These are phyloP conservation scores for Candida koratica DNA, from an alignment of 805 yeast genomes.

Conservation along the genomic window DNA sequence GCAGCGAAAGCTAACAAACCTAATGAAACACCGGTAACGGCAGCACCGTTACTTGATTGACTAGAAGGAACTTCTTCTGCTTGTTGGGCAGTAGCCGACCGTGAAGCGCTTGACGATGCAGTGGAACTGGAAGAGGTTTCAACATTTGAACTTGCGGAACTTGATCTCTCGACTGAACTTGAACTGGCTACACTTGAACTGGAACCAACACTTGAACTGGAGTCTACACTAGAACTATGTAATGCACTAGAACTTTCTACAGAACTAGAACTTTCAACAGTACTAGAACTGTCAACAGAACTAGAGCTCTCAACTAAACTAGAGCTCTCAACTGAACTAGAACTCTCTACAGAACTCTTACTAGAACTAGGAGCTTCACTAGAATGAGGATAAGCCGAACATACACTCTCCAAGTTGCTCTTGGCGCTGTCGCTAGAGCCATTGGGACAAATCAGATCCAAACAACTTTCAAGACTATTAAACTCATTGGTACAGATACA, in stretches of 20 bases:
- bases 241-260: conserved; percentile 9
- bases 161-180: neutral
- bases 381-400: conserved; percentile 42
- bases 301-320: conserved; percentile 18
- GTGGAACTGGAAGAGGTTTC: conserved; percentile 10
- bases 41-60: conserved; percentile 27
- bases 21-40: conserved; percentile 25
- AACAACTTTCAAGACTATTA: conserved; percentile 54
- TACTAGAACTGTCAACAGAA: conserved; percentile 12
- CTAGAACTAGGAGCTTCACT: conserved; percentile 24
- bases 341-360: conserved; percentile 17
- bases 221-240: conserved; percentile 18
- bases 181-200: conserved; percentile 14
- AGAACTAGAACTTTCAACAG: conserved; percentile 17
- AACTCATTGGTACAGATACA: conserved; percentile 67
- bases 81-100: conserved; percentile 14
- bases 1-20: conserved; percentile 42
- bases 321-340: conserved; percentile 26
- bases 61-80: conserved; percentile 18
- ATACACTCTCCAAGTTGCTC: conserved; percentile 51
- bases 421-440: conserved; percentile 57
- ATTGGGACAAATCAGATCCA: conserved; percentile 65
- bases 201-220: conserved; percentile 13
- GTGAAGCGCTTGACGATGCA: neutral
- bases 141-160: conserved; percentile 7